A percentile compares a stretch with the other conserved stretches of the same genome.
Evolutionary conservation across 75 land plant genomes (phyloP).

Genomic region (Selaginella tamariscina): DNA sequence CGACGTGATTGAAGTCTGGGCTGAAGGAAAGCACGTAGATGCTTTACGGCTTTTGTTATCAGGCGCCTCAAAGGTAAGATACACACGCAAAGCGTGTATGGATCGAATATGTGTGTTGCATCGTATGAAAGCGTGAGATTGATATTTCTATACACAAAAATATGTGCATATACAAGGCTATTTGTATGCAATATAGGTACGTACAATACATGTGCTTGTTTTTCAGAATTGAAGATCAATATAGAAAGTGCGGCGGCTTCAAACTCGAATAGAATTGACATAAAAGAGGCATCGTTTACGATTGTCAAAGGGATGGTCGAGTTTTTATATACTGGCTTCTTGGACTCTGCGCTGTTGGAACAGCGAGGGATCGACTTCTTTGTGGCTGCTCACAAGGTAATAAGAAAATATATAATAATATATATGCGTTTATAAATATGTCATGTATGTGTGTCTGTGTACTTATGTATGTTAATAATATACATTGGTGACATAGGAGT

Average conservation of each 20-base stretch:
- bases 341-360: conserved; percentile 18
- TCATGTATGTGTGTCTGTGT: neutral
- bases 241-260: conserved; percentile 16
- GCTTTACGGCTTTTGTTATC: conserved; percentile 20
- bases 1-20: conserved; percentile 23
- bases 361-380: conserved; percentile 28
- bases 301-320: conserved; percentile 23
- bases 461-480: neutral
- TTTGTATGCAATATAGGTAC: no score
- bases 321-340: conserved; percentile 29
- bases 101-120: no score
- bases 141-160: no score
- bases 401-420: neutral
- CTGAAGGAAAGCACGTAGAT: conserved; percentile 23
- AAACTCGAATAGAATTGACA: conserved; percentile 18
- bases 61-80: conserved; percentile 29
- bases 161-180: no score
- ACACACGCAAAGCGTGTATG: no score
- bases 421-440: neutral
- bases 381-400: conserved; percentile 36
- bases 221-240: conserved; percentile 30
- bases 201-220: neutral
- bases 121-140: no score
- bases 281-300: conserved; percentile 32
- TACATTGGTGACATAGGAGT: neutral